Percentiles rank a stretch among this genome's conserved stretches.
These are phyloP conservation scores for Aspergillus terreus DNA, from an alignment of 2,329 filamentous ascomycete genomes.

Conservation along the genomic window DNA sequence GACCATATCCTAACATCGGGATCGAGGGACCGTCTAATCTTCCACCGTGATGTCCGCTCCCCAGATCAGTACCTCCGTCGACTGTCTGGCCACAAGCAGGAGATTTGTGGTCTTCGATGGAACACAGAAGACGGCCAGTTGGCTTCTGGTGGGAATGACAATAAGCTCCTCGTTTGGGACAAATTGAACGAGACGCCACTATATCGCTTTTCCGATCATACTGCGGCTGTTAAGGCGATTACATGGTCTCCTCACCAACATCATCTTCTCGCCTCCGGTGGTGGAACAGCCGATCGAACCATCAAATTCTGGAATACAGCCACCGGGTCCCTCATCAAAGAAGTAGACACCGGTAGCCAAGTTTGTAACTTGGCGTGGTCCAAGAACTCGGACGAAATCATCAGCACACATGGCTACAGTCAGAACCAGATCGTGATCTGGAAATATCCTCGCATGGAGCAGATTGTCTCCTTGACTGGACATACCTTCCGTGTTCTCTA, in stretches of 20 bases:
- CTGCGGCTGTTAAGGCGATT: constrained; percentile 94
- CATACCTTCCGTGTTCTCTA: constrained; percentile 97
- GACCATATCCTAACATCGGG: constrained; percentile 95
- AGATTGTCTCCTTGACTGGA: constrained; percentile 89
- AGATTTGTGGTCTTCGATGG: constrained; percentile 95
- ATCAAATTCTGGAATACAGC: constrained; percentile 98
- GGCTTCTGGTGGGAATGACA: constrained; percentile 94
- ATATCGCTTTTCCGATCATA: constrained; percentile 93
- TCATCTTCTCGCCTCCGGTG: constrained; percentile 88
- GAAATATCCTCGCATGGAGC: constrained; percentile 98
- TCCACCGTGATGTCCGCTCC: constrained; percentile 89
- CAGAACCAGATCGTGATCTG: constrained; percentile 99
- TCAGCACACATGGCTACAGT: constrained; percentile 93
- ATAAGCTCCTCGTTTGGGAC: constrained; percentile 98
- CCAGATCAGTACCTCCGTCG: constrained; percentile 87
- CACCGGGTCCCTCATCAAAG: constrained; percentile 74
- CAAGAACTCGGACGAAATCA: constrained; percentile 95
- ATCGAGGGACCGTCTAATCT: constrained; percentile 87
- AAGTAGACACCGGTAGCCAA: constrained; percentile 94
- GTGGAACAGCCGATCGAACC: constrained; percentile 88
- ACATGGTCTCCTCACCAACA: constrained; percentile 97
- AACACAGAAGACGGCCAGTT: constrained; percentile 94
- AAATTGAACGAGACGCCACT: constrained; percentile 87
- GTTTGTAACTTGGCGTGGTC: constrained; percentile 99
- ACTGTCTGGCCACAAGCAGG: constrained; percentile 92